Conservation (phyloP, 306 rosid genomes). For the Leucaena leucocephala region DNA sequence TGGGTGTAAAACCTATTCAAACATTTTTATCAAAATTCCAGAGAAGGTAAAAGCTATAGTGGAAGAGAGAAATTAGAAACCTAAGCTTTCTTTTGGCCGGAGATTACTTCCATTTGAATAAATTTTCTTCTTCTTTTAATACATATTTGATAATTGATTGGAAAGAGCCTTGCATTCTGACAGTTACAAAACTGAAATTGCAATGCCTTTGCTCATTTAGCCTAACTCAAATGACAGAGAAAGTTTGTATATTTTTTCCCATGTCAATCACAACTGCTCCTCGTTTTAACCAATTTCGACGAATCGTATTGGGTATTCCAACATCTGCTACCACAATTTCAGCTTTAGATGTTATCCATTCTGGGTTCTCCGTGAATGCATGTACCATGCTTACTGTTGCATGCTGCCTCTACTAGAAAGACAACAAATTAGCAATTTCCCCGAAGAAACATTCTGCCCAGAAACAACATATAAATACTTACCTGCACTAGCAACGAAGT, state of each 20-base stretch:
- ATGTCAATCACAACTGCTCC: conserved; percentile 62
- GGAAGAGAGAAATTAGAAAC: not conserved
- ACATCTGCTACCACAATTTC: conserved; percentile 60
- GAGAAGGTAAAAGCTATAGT: not conserved
- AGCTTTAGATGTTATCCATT: conserved; percentile 51
- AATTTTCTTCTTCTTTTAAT: not conserved
- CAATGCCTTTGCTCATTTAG: conserved; percentile 22
- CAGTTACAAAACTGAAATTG: conserved; percentile 11
- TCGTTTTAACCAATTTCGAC: conserved; percentile 55
- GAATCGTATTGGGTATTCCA: conserved; percentile 50
- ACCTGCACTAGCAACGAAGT: conserved; percentile 56
- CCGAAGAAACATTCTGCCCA: conserved; percentile 32
- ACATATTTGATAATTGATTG: not conserved
- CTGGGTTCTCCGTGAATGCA: conserved; percentile 50
- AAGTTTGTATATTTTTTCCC: conserved; percentile 49
- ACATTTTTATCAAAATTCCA: not conserved
- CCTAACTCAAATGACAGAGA: not conserved
- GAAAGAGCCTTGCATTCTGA: not conserved
- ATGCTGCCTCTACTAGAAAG: conserved; percentile 52
- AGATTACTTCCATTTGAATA: conserved; percentile 1
- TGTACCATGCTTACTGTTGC: conserved; percentile 56
- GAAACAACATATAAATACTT: conserved; percentile 39
- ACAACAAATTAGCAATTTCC: conserved; percentile 30
- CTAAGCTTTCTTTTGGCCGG: not conserved
- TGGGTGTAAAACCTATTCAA: not conserved